phyloP scores from a whole-genome alignment of 768 basidiomycete species.

The Amanita brunnescens region DNA sequence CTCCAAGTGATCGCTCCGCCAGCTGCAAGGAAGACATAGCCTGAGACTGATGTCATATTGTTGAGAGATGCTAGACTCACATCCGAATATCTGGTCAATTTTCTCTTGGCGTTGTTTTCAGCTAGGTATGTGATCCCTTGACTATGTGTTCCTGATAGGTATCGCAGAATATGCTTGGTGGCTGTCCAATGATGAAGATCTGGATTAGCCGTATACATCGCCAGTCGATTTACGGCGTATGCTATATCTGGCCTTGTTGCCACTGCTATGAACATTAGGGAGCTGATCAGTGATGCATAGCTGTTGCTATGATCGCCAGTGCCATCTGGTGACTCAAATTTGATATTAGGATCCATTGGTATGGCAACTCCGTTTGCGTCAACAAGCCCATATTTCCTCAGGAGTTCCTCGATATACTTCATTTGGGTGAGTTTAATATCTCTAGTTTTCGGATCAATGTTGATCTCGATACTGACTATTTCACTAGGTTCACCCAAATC shows the following conservation, averaged over 20 bases:
- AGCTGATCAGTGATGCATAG: neutral
- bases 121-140: neutral
- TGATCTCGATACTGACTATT: constrained; percentile 21
- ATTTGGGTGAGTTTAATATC: constrained; percentile 14
- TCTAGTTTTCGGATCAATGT: constrained; percentile 5
- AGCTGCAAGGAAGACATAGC: neutral
- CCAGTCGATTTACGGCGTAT: constrained; percentile 2
- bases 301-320: neutral
- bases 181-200: neutral
- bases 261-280: neutral
- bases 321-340: neutral
- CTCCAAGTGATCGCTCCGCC: neutral
- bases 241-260: constrained; percentile 8
- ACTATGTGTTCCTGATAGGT: neutral
- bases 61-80: neutral
- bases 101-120: too few species aligned
- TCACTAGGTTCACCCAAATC: constrained; percentile 10
- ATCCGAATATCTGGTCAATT: neutral
- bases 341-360: constrained; percentile 5
- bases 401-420: constrained; percentile 14
- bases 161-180: neutral
- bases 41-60: neutral
- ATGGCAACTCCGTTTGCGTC: constrained; percentile 7
- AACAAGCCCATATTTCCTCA: constrained; percentile 8
- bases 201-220: neutral